Evolutionary conservation across 2,329 filamentous ascomycete genomes (phyloP).

Genomic region (Zymoseptoria ardabiliae): DNA sequence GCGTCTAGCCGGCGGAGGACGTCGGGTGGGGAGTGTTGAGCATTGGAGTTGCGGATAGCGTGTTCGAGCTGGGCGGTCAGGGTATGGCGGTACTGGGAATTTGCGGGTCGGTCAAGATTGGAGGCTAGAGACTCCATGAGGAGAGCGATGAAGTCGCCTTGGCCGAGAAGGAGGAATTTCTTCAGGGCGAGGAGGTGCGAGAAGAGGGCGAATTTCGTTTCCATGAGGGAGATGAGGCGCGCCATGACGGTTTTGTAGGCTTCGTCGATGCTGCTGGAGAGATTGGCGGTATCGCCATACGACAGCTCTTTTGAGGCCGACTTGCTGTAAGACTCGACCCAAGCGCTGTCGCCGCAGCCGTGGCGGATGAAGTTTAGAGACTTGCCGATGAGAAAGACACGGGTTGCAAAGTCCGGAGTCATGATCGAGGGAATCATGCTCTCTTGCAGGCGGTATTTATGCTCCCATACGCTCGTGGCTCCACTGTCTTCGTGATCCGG

Average conservation of each 20-base stretch:
- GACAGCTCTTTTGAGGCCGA: constrained; percentile 82
- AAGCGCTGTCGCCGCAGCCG: constrained; percentile 84
- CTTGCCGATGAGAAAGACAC: constrained; percentile 95
- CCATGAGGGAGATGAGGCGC: constrained; percentile 86
- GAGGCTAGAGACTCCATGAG: constrained; percentile 93
- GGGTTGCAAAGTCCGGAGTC: constrained; percentile 86
- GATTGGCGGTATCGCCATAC: constrained; percentile 85
- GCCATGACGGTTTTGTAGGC: constrained; percentile 98
- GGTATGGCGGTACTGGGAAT: constrained; percentile 91
- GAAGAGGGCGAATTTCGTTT: constrained; percentile 87
- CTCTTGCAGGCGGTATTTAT: constrained; percentile 83
- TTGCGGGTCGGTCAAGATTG: constrained; percentile 91
- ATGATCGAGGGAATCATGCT: constrained; percentile 90
- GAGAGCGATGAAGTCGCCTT: constrained; percentile 93
- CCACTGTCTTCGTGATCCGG: constrained; percentile 50
- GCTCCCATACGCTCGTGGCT: constrained; percentile 91
- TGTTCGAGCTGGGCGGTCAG: constrained; percentile 97
- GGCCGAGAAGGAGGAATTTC: constrained; percentile 86
- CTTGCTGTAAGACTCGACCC: constrained; percentile 95
- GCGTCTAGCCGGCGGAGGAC: constrained; percentile 87
- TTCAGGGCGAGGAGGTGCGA: constrained; percentile 88
- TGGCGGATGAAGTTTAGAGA: constrained; percentile 97
- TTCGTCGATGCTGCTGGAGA: constrained; percentile 90
- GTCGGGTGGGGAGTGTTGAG: constrained; percentile 88
- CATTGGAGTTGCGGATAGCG: constrained; percentile 92